Percentiles rank a stretch among this genome's conserved stretches.
Conservation (phyloP, 2,329 filamentous ascomycete species). For the Colletotrichum liriopes region DNA sequence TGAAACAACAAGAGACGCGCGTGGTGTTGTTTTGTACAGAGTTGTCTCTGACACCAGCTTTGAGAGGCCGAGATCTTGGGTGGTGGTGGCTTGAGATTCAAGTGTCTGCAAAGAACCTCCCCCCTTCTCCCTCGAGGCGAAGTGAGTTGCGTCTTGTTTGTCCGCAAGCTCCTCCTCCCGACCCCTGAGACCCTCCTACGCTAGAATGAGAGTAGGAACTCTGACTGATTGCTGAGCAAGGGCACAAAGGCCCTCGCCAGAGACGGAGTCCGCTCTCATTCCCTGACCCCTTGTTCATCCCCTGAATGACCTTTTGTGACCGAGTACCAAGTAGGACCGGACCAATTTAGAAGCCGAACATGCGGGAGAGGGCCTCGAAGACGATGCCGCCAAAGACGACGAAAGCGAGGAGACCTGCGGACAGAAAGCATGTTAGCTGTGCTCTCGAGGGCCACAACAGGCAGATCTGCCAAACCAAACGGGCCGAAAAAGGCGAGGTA, state of each 20-base stretch:
- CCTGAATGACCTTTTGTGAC: slow-evolving; percentile 7
- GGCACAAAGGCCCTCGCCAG: not conserved
- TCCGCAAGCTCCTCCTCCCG: slow-evolving; percentile 10
- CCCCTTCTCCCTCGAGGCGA: not conserved
- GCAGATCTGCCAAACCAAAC: slow-evolving; percentile 1
- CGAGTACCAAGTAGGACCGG: not conserved
- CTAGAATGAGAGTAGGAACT: not conserved
- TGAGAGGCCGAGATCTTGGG: slow-evolving; percentile 2
- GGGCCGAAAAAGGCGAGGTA: not conserved
- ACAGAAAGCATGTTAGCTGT: slow-evolving; percentile 15
- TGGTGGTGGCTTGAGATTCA: slow-evolving; percentile 12
- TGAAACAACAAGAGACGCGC: not conserved
- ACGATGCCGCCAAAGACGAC: slow-evolving; percentile 73
- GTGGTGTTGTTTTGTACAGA: slow-evolving; percentile 35
- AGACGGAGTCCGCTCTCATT: not conserved
- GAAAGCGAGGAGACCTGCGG: slow-evolving; percentile 70
- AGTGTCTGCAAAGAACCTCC: slow-evolving; percentile 10
- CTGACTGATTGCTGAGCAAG: not conserved
- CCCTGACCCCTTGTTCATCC: not conserved
- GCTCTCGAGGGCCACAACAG: not conserved
- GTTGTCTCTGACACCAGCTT: slow-evolving; percentile 11
- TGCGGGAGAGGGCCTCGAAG: slow-evolving; percentile 71
- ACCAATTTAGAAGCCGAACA: slow-evolving; percentile 56
- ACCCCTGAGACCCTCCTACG: not conserved
- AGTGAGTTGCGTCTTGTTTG: slow-evolving; percentile 11